Evolutionary conservation across 257 asterid genomes (phyloP).

Genomic region (Fraxinus quadrangulata): DNA sequence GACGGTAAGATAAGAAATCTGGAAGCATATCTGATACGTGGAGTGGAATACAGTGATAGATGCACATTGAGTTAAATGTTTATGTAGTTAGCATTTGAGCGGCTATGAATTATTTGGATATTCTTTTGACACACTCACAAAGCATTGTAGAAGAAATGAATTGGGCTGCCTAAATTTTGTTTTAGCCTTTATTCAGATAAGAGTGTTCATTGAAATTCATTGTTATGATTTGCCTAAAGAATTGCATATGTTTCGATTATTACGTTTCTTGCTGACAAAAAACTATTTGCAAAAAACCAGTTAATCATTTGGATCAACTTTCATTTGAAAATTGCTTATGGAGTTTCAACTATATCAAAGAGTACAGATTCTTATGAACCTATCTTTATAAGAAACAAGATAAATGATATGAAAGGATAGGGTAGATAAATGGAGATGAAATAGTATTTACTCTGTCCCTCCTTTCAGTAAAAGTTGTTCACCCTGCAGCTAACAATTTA

Average conservation of each 20-base stretch:
- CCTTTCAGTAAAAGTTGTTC: too few species aligned
- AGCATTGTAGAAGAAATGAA: not conserved
- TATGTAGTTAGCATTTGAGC: not conserved
- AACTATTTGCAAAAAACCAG: not conserved
- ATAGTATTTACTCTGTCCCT: too few species aligned
- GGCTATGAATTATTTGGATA: not conserved
- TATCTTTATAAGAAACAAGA: too few species aligned
- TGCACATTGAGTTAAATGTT: not conserved
- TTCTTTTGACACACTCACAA: not conserved
- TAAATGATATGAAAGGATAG: too few species aligned
- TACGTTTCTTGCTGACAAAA: not conserved
- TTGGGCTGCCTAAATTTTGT: not conserved
- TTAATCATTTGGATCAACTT: too few species aligned
- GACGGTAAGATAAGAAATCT: not conserved
- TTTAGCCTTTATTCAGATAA: not conserved
- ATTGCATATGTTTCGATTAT: too few species aligned
- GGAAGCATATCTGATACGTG: not conserved
- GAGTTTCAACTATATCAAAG: too few species aligned
- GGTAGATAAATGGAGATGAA: too few species aligned
- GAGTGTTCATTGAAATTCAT: not conserved
- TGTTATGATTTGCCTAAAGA: not conserved
- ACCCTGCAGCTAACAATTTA: not conserved
- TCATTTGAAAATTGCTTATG: too few species aligned
- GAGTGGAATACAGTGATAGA: not conserved
- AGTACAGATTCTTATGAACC: too few species aligned